Conservation (phyloP, 306 rosid species). For the Inga leiocalycina region DNA sequence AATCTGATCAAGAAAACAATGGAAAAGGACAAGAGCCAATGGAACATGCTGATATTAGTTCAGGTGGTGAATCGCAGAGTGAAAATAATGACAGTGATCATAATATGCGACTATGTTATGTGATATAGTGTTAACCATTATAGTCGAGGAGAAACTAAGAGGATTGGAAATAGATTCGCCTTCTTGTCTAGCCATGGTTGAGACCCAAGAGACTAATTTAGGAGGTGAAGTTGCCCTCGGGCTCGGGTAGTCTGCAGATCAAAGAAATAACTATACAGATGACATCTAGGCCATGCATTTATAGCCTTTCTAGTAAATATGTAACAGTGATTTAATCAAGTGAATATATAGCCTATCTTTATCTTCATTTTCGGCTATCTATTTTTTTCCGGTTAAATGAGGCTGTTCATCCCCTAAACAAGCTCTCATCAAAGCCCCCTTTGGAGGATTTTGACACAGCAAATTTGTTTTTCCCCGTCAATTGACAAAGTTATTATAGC, state of each 20-base stretch:
- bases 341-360: constrained; percentile 34
- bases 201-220: constrained; percentile 25
- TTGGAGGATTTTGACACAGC: neutral
- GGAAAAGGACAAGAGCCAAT: constrained; percentile 43
- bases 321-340: constrained; percentile 32
- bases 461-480: neutral
- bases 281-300: constrained; percentile 7
- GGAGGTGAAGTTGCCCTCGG: constrained; percentile 19
- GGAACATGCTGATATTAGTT: constrained; percentile 38
- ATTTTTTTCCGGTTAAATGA: constrained; percentile 16
- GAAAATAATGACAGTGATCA: constrained; percentile 31
- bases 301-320: constrained; percentile 19
- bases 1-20: constrained; percentile 41
- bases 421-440: neutral
- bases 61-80: constrained; percentile 36
- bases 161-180: constrained; percentile 5
- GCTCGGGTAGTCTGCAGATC: constrained; percentile 11
- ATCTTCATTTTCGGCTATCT: neutral
- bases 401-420: constrained; percentile 4
- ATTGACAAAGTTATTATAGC: neutral
- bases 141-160: constrained; percentile 16
- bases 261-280: constrained; percentile 22
- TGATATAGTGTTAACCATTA: constrained; percentile 28
- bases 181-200: constrained; percentile 30
- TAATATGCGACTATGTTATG: constrained; percentile 28